Conservation (phyloP, 495 filamentous ascomycete species). For the Penicillium malachiteum region DNA sequence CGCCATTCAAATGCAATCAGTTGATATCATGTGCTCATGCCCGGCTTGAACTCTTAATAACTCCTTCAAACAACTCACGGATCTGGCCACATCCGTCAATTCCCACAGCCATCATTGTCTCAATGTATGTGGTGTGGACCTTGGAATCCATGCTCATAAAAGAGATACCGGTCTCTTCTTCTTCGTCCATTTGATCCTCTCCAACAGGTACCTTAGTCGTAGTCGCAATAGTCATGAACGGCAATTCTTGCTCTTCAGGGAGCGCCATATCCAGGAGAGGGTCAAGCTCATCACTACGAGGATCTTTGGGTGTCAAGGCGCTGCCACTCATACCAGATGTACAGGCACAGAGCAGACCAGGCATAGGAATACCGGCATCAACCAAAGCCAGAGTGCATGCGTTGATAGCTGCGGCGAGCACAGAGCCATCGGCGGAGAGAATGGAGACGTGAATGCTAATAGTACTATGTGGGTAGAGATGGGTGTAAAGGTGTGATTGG, state of each 20-base stretch:
- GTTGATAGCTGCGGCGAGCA: conserved; percentile 88
- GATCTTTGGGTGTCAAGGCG: conserved; percentile 51
- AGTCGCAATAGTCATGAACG: conserved; percentile 82
- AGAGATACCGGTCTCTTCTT: conserved; percentile 65
- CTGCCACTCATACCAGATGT: conserved; percentile 75
- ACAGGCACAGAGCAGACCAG: conserved; percentile 83
- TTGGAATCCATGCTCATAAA: conserved; percentile 82
- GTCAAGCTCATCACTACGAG: conserved; percentile 69
- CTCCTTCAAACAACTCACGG: conserved; percentile 67
- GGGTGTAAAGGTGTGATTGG: conserved; percentile 69
- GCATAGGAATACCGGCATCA: conserved; percentile 94
- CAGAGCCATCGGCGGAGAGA: conserved; percentile 84
- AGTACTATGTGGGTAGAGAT: conserved; percentile 85
- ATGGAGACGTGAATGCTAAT: conserved; percentile 82
- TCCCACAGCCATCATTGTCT: conserved; percentile 88
- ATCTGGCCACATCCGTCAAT: conserved; percentile 91
- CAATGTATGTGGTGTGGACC: conserved; percentile 71
- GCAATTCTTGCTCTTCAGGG: conserved; percentile 86
- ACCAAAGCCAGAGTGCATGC: conserved; percentile 89
- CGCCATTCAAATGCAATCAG: conserved; percentile 13
- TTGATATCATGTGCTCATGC: conserved; percentile 9
- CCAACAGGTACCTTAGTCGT: conserved; percentile 53
- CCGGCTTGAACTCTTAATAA: conserved; percentile 43
- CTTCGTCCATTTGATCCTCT: conserved; percentile 37
- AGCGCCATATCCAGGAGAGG: conserved; percentile 86